Evolutionary conservation across 225 moss, liverwort and hornwort genomes (phyloP).

Genomic region (Asterella californica): DNA sequence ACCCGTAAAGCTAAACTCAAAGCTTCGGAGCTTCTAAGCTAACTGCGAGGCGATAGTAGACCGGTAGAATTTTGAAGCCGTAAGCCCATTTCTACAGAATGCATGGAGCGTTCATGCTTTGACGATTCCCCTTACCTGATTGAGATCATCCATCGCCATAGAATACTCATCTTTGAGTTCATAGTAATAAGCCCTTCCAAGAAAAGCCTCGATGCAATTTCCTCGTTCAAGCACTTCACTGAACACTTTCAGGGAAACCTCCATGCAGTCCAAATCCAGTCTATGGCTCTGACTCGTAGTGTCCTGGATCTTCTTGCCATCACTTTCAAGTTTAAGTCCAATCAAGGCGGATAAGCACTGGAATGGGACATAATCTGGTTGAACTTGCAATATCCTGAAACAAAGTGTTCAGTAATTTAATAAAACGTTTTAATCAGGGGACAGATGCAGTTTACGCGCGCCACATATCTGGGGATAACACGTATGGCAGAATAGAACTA

Average conservation of each 20-base stretch:
- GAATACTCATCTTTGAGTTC: conserved; percentile 57
- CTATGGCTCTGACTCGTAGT: background rate
- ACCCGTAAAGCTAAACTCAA: background rate
- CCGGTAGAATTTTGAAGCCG: background rate
- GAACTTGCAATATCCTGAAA: conserved; percentile 71
- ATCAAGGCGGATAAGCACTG: conserved; percentile 75
- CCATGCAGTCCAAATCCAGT: conserved; percentile 43
- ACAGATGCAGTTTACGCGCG: too few relatives aligned
- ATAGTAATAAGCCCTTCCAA: conserved; percentile 66
- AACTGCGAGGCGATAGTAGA: background rate
- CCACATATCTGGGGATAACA: too few relatives aligned
- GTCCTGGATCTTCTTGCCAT: conserved; percentile 21
- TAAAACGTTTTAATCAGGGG: background rate
- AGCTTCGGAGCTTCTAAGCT: background rate
- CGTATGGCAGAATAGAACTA: too few relatives aligned
- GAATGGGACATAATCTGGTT: conserved; percentile 66
- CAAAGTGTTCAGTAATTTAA: background rate
- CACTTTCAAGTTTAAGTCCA: conserved; percentile 38
- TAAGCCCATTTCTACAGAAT: background rate
- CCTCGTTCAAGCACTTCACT: conserved; percentile 58
- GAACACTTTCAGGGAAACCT: conserved; percentile 45
- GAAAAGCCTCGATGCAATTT: conserved; percentile 58
- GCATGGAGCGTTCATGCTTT: background rate
- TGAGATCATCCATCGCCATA: conserved; percentile 61
- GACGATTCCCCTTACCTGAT: conserved; percentile 39